Base-by-base conservation (phyloP, 2,329 filamentous ascomycete species). In the Macroventuria anomochaeta region DNA sequence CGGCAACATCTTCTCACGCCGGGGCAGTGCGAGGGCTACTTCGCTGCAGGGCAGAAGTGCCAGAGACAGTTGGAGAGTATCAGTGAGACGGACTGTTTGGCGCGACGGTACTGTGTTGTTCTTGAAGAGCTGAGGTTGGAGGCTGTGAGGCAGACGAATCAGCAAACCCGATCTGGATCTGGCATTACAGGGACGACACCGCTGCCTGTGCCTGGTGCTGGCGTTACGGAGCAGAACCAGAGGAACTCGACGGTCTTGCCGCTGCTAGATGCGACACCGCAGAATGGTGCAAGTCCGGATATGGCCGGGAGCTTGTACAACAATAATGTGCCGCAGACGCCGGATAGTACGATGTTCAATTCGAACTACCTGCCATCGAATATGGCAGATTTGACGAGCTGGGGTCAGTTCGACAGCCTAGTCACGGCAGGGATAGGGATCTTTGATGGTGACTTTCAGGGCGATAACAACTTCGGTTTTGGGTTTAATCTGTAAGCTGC, bases 81-180 rank as follows among this genome's bases (percentile, higher is more conserved):
- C 7, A 65, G 64, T 13, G 67, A 70, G 15, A 67, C 61, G 0
- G 72, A 74, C 38, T 72, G 67, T 41, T 42, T 75, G n/a, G 63
- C 63, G 26, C 73, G 79, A 21, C 68, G 81, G 4, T 85, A 84
- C 56, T 78, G 76, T 37, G 72, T 83, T 7, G 81, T 85, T 1
- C 73, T 85, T 0, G 80, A 83, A 41, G 81, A 83, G 55, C 64
- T 84, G 8, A 69, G 78, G 12, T 69, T 77, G 2, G 79, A 81
- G 58, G 72, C 74, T 2, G 61, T 67, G 11, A 59, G 72, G 3
- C 63, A 73, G 26, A 67, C 65, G 3, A 53, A 56, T n/a, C 46
- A 44, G 36, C 53, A 50, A 4, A 46, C n/a, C 25, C 42, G 42
- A 11, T 17, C 52, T 11, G 40, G 23, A 10, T 26, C 40, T 13